A percentile compares a stretch with the other conserved stretches of the same genome.
phyloP scores from a whole-genome alignment of 352 stramenopile genomes.

The Globisporangium acanthophoron region DNA sequence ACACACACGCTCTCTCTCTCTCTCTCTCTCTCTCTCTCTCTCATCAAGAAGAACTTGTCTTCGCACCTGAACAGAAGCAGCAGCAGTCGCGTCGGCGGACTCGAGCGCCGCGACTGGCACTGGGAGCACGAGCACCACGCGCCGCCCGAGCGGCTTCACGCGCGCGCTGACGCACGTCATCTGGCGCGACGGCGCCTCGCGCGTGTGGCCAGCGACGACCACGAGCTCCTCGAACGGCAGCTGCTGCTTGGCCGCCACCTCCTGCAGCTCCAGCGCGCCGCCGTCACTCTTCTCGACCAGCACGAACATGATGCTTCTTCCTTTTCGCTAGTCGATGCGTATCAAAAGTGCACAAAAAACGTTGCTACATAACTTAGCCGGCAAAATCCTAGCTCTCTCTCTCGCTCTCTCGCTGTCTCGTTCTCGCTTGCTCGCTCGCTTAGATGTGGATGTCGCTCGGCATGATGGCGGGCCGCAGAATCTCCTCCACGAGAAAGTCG shows the following conservation, averaged over 20 bases:
- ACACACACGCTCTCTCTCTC: conserved; percentile 1
- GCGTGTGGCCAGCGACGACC: conserved; percentile 30
- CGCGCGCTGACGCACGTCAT: conserved; percentile 55
- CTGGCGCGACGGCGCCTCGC: conserved; percentile 20
- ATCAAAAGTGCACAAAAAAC: neutral
- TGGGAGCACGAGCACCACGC: conserved; percentile 42
- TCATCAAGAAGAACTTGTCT: conserved; percentile 11
- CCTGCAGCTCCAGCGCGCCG: conserved; percentile 23
- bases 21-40: no score
- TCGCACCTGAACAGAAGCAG: neutral
- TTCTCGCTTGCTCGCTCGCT: conserved; percentile 5
- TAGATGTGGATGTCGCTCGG: conserved; percentile 86
- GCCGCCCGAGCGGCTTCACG: conserved; percentile 36
- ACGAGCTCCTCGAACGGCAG: conserved; percentile 56
- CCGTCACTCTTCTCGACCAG: conserved; percentile 16
- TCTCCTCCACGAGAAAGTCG: conserved; percentile 81
- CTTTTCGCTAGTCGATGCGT: neutral
- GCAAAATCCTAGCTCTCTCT: neutral
- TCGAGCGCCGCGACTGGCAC: conserved; percentile 23
- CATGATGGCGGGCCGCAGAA: conserved; percentile 78
- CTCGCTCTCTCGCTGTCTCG: neutral
- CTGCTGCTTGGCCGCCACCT: conserved; percentile 34
- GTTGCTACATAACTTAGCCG: conserved; percentile 1
- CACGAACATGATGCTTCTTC: conserved; percentile 30
- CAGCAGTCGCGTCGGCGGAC: neutral